phyloP scores from a whole-genome alignment of 352 stramenopile species.

The Blastocystis sp. region DNA sequence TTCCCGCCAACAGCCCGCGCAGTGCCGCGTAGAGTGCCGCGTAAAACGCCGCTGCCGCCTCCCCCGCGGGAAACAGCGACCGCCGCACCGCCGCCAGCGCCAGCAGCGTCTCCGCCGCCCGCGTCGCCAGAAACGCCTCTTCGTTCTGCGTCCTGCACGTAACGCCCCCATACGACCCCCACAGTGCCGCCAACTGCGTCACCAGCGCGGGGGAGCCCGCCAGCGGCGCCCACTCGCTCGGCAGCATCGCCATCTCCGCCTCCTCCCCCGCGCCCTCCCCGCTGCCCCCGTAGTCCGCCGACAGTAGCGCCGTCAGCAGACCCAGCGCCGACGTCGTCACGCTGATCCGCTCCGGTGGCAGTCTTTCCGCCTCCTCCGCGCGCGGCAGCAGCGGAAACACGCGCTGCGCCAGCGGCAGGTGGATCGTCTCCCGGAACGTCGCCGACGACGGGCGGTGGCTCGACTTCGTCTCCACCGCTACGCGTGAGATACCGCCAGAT shows the following conservation, averaged over 20 bases:
- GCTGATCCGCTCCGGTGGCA: constrained; percentile 9
- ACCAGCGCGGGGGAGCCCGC: neutral
- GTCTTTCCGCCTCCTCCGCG: neutral
- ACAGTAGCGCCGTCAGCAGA: constrained; percentile 7
- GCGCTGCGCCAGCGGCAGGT: neutral
- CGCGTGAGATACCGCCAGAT: neutral
- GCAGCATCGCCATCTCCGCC: neutral
- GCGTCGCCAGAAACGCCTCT: neutral
- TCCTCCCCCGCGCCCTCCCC: neutral
- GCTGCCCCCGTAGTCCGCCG: neutral
- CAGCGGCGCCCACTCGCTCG: neutral
- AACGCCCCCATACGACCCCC: neutral
- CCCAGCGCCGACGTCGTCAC: neutral
- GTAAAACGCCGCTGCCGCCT: neutral
- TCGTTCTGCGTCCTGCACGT: too few relatives aligned
- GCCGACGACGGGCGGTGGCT: neutral
- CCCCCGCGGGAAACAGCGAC: neutral
- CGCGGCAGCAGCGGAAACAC: neutral
- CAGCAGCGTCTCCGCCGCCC: neutral
- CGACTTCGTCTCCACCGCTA: constrained; percentile 2
- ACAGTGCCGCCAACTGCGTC: neutral
- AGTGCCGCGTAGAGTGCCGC: too few relatives aligned
- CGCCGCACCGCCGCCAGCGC: neutral
- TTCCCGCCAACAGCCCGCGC: too few relatives aligned
- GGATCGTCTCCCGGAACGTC: constrained; percentile 1